Evolutionary conservation across 768 basidiomycete species (phyloP), one percentile per base, ranked within the genome.

Genomic region (Hemileccinum rubropunctum): DNA sequence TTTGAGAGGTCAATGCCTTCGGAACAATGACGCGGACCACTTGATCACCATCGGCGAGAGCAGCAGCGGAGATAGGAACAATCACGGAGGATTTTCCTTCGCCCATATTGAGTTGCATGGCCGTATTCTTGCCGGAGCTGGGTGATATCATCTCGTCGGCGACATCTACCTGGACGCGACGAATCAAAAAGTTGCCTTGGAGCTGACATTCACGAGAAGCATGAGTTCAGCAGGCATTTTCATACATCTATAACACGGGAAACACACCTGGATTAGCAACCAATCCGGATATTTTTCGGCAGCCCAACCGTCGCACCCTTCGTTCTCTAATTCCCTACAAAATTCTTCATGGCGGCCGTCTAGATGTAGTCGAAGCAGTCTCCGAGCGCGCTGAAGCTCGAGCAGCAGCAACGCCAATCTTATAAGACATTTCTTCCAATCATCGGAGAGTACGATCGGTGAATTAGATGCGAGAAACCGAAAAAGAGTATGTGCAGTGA

Each of bases 51-150:
- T 81, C 65, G 0, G 80, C 74, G 12, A 82, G 66, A 4, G 58
- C 57, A 4, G 69, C 56, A 0, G 67, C 64, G 1, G 71, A 61
- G 27, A 80, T 63, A 0, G 80, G 80, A 2, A 81, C 69, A 17
- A 82, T 73, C 1, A 73, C 73, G 0, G 72, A 74, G 2, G 73
- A 71, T 51, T 82, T 82, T 1, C 80, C 81, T 47, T 82, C 80
- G 2, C 80, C 80, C 80, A 82, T 82, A 42, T 82, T 79, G 14
- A 81, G 71, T 35, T 81, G 80, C 26, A 76, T 63, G 6, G 69
- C 59, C 0, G 73, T 72, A 42, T 76, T 82, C 8, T 54, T 14
- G 3, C 52, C 49, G 0, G 62, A 68, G 1, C 47, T 48, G 0
- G 81, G 79, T 0, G 58, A 45, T 20, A 77, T 75, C 80, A 82